phyloP scores from a whole-genome alignment of 2,329 filamentous ascomycete species.

The Aureobasidium sp. region DNA sequence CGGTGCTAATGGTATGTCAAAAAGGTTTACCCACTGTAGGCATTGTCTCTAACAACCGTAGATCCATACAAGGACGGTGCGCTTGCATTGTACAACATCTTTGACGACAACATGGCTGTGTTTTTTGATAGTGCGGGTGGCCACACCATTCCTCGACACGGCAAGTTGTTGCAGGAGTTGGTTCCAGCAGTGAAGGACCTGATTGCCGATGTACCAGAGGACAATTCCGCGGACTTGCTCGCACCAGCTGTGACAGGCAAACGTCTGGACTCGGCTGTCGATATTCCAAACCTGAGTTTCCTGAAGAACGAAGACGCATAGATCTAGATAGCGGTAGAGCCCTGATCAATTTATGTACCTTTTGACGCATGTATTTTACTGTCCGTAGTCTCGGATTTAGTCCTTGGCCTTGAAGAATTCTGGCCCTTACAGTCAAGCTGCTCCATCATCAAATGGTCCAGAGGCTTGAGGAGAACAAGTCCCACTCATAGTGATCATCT shows the following conservation, averaged over 20 bases:
- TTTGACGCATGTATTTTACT: neutral
- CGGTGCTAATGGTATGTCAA: neutral
- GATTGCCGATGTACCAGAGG: neutral
- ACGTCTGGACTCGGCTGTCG: neutral
- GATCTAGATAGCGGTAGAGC: neutral
- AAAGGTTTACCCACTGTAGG: too few relatives aligned
- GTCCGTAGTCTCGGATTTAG: too few relatives aligned
- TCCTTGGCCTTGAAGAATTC: too few relatives aligned
- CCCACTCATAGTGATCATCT: too few relatives aligned
- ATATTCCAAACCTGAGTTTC: neutral
- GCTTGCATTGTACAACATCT: constrained; percentile 5
- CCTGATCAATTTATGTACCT: neutral
- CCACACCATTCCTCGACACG: constrained; percentile 3
- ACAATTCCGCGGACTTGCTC: neutral
- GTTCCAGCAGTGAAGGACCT: neutral
- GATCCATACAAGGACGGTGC: constrained; percentile 6
- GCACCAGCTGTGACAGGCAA: neutral
- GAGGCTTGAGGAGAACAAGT: too few relatives aligned
- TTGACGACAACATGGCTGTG: constrained; percentile 2
- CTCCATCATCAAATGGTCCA: too few relatives aligned
- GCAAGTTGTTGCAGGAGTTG: neutral
- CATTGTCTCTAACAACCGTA: neutral
- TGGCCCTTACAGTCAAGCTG: too few relatives aligned
- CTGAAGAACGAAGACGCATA: neutral
- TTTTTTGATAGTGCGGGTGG: constrained; percentile 6